Conservation (phyloP, 192 early-diverging fungal species). For the Coemansia furcata region DNA sequence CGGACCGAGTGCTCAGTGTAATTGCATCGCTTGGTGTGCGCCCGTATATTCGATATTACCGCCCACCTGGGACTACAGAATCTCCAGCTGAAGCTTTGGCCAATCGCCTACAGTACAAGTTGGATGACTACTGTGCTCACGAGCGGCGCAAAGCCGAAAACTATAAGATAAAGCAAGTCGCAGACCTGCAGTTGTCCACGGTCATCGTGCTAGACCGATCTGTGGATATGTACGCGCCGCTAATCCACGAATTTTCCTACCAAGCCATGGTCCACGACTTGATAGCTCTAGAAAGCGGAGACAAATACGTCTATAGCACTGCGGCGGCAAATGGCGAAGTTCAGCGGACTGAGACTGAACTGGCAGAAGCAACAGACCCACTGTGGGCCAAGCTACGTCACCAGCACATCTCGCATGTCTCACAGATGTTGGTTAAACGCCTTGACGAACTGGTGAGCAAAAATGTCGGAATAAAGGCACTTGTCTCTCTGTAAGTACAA, state of each 20-base stretch:
- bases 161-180: conserved; percentile 34
- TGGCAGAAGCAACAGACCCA: conserved; percentile 41
- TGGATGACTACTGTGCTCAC: conserved; percentile 71
- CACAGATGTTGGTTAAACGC: conserved; percentile 28
- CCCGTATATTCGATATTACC: conserved; percentile 47
- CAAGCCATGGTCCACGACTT: conserved; percentile 96
- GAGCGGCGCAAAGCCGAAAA: conserved; percentile 65
- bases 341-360: conserved; percentile 23
- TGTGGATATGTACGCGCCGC: conserved; percentile 83
- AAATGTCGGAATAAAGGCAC: conserved; percentile 23
- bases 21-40: conserved; percentile 35
- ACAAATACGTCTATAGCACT: conserved; percentile 24
- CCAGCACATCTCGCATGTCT: conserved; percentile 45
- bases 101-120: conserved; percentile 55
- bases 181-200: conserved; percentile 58
- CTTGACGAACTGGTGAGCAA: conserved; percentile 33
- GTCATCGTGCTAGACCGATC: conserved; percentile 88
- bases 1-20: conserved; percentile 47
- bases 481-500: conserved; percentile 27
- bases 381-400: conserved; percentile 53
- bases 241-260: conserved; percentile 97
- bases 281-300: conserved; percentile 50
- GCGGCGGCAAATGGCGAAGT: conserved; percentile 9
- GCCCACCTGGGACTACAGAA: not conserved
- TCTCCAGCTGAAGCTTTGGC: conserved; percentile 34